Percentiles rank a stretch among this genome's conserved stretches.
These are phyloP conservation scores for Schizopora paradoxa DNA, from an alignment of 1,284 basidiomycete species.

Conservation along the genomic window DNA sequence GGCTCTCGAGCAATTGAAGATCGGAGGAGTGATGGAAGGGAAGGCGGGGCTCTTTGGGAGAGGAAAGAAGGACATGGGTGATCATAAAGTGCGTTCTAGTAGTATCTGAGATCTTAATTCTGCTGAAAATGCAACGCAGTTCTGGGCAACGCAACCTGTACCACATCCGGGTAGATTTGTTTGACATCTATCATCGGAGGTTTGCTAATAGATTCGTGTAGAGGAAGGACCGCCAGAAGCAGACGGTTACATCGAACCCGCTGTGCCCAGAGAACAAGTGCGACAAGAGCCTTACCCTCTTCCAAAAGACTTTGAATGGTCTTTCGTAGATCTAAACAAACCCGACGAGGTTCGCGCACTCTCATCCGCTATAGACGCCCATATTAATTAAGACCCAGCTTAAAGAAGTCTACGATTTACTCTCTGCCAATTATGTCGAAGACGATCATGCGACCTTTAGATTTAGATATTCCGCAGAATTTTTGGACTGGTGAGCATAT, in stretches of 20 bases:
- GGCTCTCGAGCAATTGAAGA: slow-evolving; percentile 62
- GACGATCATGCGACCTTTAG: slow-evolving; percentile 95
- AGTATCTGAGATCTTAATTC: slow-evolving; percentile 6
- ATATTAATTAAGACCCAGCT: slow-evolving; percentile 46
- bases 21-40: slow-evolving; percentile 69
- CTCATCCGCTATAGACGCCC: neutral
- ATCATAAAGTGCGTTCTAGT: slow-evolving; percentile 61
- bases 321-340: slow-evolving; percentile 76
- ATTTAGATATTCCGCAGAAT: slow-evolving; percentile 94
- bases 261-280: slow-evolving; percentile 73
- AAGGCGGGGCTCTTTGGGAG: slow-evolving; percentile 63
- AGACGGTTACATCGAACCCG: slow-evolving; percentile 89
- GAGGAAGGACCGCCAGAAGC: slow-evolving; percentile 61
- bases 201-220: slow-evolving; percentile 25
- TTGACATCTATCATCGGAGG: slow-evolving; percentile 6
- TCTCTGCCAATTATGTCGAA: slow-evolving; percentile 95
- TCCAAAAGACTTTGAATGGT: slow-evolving; percentile 94
- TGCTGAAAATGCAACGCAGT: slow-evolving; percentile 42
- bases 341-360: slow-evolving; percentile 54
- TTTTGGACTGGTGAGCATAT: slow-evolving; percentile 80
- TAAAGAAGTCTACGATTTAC: slow-evolving; percentile 88
- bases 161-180: slow-evolving; percentile 63
- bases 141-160: slow-evolving; percentile 96
- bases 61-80: slow-evolving; percentile 74
- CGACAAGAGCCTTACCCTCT: slow-evolving; percentile 84